Base-by-base conservation (phyloP, 2,329 filamentous ascomycete species). In the Penicillium sp. region DNA sequence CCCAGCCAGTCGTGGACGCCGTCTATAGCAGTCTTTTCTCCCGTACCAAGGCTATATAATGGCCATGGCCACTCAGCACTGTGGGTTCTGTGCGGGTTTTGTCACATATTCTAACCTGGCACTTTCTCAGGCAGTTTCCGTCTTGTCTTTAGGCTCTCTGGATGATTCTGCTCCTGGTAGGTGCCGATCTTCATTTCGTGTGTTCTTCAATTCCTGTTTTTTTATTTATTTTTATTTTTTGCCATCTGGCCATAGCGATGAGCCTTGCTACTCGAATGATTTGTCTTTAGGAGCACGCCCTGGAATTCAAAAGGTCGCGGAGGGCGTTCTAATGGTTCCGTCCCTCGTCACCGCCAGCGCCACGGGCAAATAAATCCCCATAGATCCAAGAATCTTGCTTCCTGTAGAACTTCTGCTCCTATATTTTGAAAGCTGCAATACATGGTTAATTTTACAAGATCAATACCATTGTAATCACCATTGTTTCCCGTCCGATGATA, bases 21-120 rank as follows among this genome's bases (percentile, higher is more conserved):
- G 91, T 99, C 78, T 99, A 97, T 85, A 94, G 90, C 85, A 95
- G 89, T 82, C 85, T 96, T 76, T 96, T 94, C 80, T 89, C 88
- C 75, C 87, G 89, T 73, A 90, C 88, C 65, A 89, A 89, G 76
- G 88, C 88, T 73, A 89, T 91, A 66, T 92, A 78, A 81, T 46
- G 23, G n/a, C n/a, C n/a, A n/a, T n/a, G n/a, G 32, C 42, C 52
- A 55, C 51, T 49, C 59, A 55, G 51, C 49, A 51, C 41, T 41
- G 41, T 52, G 48, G 51, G 61, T 65, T 63, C 67, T 68, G 66
- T 41, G 41, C 51, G 48, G 51, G 61, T 65, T 63, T 67, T 68
- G 66, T 61, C 67, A 57, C 64, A 47, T 58, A 62, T 49, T 70
- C 56, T 62, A 63, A 60, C 60, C 41, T 49, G 59, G 58, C 54